Evolutionary conservation across 305 asterid species (phyloP).

Genomic region (Lippia alba): DNA sequence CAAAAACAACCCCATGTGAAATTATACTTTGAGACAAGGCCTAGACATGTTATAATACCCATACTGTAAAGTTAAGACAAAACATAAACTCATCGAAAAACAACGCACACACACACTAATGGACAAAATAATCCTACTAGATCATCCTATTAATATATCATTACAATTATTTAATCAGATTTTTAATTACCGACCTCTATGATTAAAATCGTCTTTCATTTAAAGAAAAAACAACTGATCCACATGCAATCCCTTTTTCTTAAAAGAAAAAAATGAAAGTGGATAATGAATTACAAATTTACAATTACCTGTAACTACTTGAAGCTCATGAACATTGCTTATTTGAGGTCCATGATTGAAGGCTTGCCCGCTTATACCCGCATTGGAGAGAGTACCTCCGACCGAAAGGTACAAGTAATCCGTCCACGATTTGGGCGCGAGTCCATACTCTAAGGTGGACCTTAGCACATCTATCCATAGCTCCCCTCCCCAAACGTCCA

Average conservation of each 20-base stretch:
- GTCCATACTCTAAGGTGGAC: conserved; percentile 65
- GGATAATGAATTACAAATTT: neutral
- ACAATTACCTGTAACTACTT: conserved; percentile 85
- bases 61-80: conserved; percentile 12
- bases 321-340: conserved; percentile 70
- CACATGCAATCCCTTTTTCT: neutral
- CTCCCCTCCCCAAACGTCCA: conserved; percentile 91
- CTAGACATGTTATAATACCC: conserved; percentile 28
- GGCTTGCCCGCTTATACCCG: conserved; percentile 87
- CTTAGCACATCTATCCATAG: conserved; percentile 73
- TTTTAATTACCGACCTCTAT: conserved; percentile 13
- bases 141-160: conserved; percentile 24
- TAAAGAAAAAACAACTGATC: neutral
- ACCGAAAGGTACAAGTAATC: conserved; percentile 88
- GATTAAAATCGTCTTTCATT: neutral
- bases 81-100: conserved; percentile 18
- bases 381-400: conserved; percentile 85
- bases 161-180: neutral
- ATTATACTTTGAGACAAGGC: conserved; percentile 32
- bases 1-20: conserved; percentile 57
- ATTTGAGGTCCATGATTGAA: conserved; percentile 88
- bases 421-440: conserved; percentile 87
- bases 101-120: conserved; percentile 6
- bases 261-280: neutral
- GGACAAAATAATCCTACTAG: conserved; percentile 37